Evolutionary conservation across 495 filamentous ascomycete genomes (phyloP).

Genomic region (Aspergillus campestris): DNA sequence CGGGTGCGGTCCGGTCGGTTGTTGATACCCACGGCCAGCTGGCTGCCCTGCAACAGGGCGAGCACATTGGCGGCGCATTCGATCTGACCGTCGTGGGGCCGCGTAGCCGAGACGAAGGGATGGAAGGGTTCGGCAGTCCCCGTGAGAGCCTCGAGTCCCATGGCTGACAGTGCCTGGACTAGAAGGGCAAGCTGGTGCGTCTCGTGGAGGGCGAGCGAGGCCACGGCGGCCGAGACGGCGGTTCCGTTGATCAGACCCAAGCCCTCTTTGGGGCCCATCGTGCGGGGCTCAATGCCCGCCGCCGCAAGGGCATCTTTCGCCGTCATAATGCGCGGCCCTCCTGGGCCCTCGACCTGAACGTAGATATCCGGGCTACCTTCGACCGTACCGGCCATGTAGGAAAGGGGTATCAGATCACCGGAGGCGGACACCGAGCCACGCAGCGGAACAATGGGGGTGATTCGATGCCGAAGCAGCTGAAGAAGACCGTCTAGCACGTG

Average conservation of each 20-base stretch:
- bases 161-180: slow-evolving; percentile 47
- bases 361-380: slow-evolving; percentile 45
- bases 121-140: slow-evolving; percentile 50
- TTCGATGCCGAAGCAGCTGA: slow-evolving; percentile 35
- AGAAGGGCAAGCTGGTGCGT: slow-evolving; percentile 49
- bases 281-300: slow-evolving; percentile 7
- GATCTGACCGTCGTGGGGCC: slow-evolving; percentile 55
- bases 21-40: slow-evolving; percentile 16
- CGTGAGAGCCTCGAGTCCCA: slow-evolving; percentile 36
- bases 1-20: slow-evolving; percentile 14
- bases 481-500: slow-evolving; percentile 40
- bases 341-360: slow-evolving; percentile 4
- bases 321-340: slow-evolving; percentile 6
- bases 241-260: slow-evolving; percentile 63
- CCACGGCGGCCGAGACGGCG: slow-evolving; percentile 46
- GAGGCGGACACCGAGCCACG: slow-evolving; percentile 56
- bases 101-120: slow-evolving; percentile 48
- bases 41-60: slow-evolving; percentile 37
- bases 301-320: slow-evolving; percentile 13
- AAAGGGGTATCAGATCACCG: slow-evolving; percentile 52
- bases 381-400: slow-evolving; percentile 52
- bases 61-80: slow-evolving; percentile 50
- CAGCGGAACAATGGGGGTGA: slow-evolving; percentile 48
- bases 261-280: slow-evolving; percentile 42
- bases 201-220: slow-evolving; percentile 47